Evolutionary conservation across 768 basidiomycete genomes (phyloP).

Genomic region (Russula griseocarnosa): DNA sequence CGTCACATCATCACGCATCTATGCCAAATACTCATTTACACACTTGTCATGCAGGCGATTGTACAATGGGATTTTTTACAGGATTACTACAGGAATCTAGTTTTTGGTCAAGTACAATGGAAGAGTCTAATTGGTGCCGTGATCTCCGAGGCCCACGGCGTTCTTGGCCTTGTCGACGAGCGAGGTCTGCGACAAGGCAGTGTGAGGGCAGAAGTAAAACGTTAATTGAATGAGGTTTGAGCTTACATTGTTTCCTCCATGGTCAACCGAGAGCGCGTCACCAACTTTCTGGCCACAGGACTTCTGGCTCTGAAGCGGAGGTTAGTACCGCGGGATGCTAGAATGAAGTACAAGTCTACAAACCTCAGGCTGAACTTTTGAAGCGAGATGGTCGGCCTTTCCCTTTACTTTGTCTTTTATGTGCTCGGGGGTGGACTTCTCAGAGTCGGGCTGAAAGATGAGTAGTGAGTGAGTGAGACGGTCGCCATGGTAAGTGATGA

Average conservation of each 20-base stretch:
- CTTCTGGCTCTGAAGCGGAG: constrained; percentile 3
- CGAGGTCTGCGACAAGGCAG: background rate
- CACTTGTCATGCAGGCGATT: background rate
- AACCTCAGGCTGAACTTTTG: constrained; percentile 10
- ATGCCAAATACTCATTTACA: background rate
- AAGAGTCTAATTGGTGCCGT: background rate
- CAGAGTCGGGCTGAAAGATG: constrained; percentile 5
- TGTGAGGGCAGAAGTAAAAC: background rate
- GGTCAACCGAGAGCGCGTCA: background rate
- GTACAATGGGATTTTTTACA: constrained; percentile 5
- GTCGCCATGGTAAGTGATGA: background rate
- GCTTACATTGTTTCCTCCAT: background rate
- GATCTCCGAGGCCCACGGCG: background rate
- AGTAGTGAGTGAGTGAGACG: background rate
- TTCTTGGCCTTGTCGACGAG: constrained; percentile 1
- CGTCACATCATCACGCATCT: background rate
- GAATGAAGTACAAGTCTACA: background rate
- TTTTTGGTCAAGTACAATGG: background rate
- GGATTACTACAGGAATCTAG: background rate
- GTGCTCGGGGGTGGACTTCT: constrained; percentile 9
- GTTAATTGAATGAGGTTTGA: background rate
- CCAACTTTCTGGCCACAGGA: constrained; percentile 3
- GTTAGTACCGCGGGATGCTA: background rate
- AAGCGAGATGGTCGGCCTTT: background rate
- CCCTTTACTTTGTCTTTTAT: constrained; percentile 3